Conservation (phyloP, 768 basidiomycete genomes). For the Amanita rimosa region DNA sequence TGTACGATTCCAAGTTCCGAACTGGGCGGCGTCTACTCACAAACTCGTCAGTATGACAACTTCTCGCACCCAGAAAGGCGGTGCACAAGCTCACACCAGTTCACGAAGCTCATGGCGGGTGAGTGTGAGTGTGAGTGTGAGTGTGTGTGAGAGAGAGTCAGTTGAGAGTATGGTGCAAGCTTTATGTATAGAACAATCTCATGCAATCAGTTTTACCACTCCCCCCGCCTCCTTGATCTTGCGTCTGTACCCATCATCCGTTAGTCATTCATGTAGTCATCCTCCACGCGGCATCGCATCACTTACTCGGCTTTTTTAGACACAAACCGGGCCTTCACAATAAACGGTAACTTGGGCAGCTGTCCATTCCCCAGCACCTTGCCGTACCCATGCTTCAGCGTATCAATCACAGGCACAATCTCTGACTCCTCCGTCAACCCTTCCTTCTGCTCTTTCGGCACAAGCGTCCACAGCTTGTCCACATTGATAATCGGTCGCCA, state of each 20-base stretch:
- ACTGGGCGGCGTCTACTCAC: constrained; percentile 32
- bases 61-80: neutral
- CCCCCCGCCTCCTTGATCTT: constrained; percentile 94
- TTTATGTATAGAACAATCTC: constrained; percentile 14
- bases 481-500: constrained; percentile 98
- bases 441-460: constrained; percentile 77
- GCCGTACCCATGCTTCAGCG: constrained; percentile 70
- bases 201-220: constrained; percentile 89
- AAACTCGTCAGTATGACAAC: neutral
- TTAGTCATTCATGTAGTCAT: neutral
- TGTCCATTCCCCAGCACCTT: constrained; percentile 94
- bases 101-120: constrained; percentile 21
- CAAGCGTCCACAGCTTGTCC: constrained; percentile 93
- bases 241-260: constrained; percentile 18
- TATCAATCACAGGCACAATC: constrained; percentile 93
- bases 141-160: neutral
- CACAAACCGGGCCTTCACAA: constrained; percentile 96
- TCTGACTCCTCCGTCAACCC: constrained; percentile 62
- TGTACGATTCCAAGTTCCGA: constrained; percentile 48
- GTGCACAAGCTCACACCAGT: constrained; percentile 26
- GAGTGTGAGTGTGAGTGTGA: too few species aligned
- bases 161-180: too few species aligned
- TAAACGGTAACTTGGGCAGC: constrained; percentile 88
- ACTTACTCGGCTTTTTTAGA: constrained; percentile 75
- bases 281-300: neutral